Evolutionary conservation across 495 filamentous ascomycete genomes (phyloP), one percentile per base, ranked within the genome.

Genomic region (Jackrogersella multiformis): DNA sequence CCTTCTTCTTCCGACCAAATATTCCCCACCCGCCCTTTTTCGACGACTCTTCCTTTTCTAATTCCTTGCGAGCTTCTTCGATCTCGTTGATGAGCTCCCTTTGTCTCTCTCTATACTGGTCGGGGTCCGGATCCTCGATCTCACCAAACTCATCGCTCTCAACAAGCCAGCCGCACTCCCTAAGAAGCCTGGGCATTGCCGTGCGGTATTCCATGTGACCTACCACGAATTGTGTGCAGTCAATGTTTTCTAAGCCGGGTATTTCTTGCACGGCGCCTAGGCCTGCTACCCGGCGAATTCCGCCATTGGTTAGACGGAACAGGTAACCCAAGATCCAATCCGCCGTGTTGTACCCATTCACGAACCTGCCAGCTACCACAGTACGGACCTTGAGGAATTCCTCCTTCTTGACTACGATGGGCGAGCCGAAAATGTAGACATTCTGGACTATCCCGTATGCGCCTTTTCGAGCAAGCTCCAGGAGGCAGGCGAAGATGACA

Each of bases 281-380:
- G n/a, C 95, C 95, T 4, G 93, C 93, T 0, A 99, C 88, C 15
- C 90, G 90, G 77, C 91, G 88, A 73, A 99, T 94, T 49, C 95
- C 96, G 56, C 95, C 95, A 67, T 88, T 89, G 15, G 95, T 99
- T 5, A 96, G 87, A 8, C 95, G 92, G 83, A 99, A 99, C 5
- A 99, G 85, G 71, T 99, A 99, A 4, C 95, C 94, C 28, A 99
- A 77, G 72, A 99, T 98, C 95, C 96, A 99, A 76, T 99, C 95
- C 71, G 94, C 96, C 16, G 85, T 90, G 41, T 94, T 89, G 77
- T 96, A 98, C 5, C 93, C 95, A 74, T 97, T 99, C 48, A 99
- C 89, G 67, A 97, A 97, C 34, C 94, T 84, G 4, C 96, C 95
- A 8, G 91, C 85, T 1, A 99, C 91, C 5, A 96, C 91, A 28